Evolutionary conservation across 2,329 filamentous ascomycete species (phyloP).

Genomic region (Bertia moriformis): DNA sequence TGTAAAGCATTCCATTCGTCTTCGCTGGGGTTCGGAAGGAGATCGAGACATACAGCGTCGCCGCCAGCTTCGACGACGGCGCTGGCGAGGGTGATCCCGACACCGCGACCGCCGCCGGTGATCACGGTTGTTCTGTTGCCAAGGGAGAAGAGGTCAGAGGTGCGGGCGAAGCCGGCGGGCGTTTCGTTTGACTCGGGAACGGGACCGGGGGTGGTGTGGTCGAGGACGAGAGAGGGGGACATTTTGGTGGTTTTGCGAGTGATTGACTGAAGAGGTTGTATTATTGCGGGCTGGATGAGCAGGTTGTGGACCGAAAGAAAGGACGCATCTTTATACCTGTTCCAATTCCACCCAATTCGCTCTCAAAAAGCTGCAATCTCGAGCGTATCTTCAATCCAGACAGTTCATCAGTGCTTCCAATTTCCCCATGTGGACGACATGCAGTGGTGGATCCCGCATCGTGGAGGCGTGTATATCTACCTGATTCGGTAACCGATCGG

Average conservation of each 20-base stretch:
- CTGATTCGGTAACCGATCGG: too few relatives aligned
- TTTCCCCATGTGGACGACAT: too few relatives aligned
- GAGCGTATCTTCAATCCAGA: too few relatives aligned
- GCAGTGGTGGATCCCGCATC: too few relatives aligned
- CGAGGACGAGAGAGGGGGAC: background rate
- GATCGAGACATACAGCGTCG: constrained; percentile 30
- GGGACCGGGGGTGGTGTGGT: background rate
- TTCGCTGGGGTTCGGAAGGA: constrained; percentile 19
- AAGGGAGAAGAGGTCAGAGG: constrained; percentile 25
- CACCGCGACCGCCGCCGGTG: constrained; percentile 32
- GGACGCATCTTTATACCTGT: too few relatives aligned
- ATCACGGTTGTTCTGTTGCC: constrained; percentile 26
- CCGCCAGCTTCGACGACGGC: constrained; percentile 33
- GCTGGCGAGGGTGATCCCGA: constrained; percentile 31
- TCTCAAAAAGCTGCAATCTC: too few relatives aligned
- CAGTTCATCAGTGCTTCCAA: too few relatives aligned
- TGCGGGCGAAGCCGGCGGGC: constrained; percentile 10
- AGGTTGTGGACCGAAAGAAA: too few relatives aligned
- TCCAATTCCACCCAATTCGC: too few relatives aligned
- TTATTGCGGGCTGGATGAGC: too few relatives aligned
- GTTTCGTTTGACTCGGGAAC: constrained; percentile 15
- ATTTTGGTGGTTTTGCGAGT: background rate
- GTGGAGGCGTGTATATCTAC: too few relatives aligned
- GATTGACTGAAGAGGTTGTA: too few relatives aligned
- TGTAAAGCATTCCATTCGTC: constrained; percentile 24